Evolutionary conservation across 1,139 yeast genomes (phyloP).

Genomic region (Cylindricascospora bacillispora): DNA sequence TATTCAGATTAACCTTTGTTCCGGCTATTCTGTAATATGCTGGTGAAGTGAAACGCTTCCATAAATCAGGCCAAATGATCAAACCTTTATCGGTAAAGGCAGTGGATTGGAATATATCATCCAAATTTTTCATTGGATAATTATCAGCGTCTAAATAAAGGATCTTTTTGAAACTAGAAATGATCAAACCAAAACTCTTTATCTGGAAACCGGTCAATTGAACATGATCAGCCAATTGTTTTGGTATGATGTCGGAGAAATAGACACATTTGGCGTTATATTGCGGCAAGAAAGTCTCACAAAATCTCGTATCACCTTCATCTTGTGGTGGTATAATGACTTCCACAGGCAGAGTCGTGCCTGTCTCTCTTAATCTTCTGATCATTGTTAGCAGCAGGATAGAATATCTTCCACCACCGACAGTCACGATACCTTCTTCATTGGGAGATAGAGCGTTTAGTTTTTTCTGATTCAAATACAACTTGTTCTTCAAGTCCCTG

Average conservation of each 20-base stretch:
- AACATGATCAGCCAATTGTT: constrained; percentile 25
- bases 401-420: constrained; percentile 50
- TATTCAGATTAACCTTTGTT: constrained; percentile 23
- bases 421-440: constrained; percentile 41
- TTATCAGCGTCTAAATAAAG: constrained; percentile 59
- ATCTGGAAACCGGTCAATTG: constrained; percentile 44
- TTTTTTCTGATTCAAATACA: neutral
- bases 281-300: constrained; percentile 37
- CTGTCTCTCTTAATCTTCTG: constrained; percentile 39
- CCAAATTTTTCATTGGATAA: constrained; percentile 44
- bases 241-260: constrained; percentile 27
- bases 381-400: constrained; percentile 45
- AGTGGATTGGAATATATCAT: constrained; percentile 32
- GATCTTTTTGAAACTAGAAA: constrained; percentile 46
- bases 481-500: too few species aligned
- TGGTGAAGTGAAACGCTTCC: constrained; percentile 55
- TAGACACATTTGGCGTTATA: constrained; percentile 44
- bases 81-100: constrained; percentile 27
- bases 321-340: constrained; percentile 40
- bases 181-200: constrained; percentile 47
- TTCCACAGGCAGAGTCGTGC: constrained; percentile 47
- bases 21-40: constrained; percentile 44
- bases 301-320: constrained; percentile 40
- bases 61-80: constrained; percentile 61
- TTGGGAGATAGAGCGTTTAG: neutral